These are phyloP conservation scores for Grigorovia transvaalensis DNA, from an alignment of 805 yeast species.

Conservation along the genomic window DNA sequence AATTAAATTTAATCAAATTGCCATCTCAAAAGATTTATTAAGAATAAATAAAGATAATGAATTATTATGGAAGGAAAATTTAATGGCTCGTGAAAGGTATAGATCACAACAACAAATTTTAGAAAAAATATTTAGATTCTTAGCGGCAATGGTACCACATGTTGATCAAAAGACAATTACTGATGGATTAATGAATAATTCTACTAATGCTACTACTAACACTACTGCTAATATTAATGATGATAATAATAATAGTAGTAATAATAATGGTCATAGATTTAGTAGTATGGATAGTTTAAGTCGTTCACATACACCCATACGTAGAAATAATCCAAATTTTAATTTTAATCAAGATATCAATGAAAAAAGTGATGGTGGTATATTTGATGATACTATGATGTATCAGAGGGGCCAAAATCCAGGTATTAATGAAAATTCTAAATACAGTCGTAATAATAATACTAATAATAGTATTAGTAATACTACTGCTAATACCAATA, in stretches of 20 bases:
- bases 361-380: background rate
- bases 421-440: background rate
- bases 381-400: conserved; percentile 2
- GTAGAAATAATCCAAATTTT: background rate
- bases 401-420: background rate
- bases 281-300: background rate
- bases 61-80: conserved; percentile 83
- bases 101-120: conserved; percentile 78
- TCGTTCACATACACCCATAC: background rate
- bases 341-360: background rate
- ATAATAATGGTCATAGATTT: background rate
- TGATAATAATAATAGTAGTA: background rate
- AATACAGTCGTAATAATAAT: background rate
- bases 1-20: conserved; percentile 65
- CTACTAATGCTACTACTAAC: background rate
- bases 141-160: conserved; percentile 52
- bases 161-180: conserved; percentile 23
- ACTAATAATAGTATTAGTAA: background rate
- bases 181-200: conserved; percentile 8
- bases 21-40: conserved; percentile 74
- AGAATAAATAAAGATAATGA: conserved; percentile 83
- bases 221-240: background rate
- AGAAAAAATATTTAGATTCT: conserved; percentile 75
- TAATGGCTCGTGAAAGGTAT: conserved; percentile 72
- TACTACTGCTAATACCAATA: background rate